These are phyloP conservation scores for Aurantiochytrium sp. DNA, from an alignment of 108 stramenopile genomes.

Conservation along the genomic window DNA sequence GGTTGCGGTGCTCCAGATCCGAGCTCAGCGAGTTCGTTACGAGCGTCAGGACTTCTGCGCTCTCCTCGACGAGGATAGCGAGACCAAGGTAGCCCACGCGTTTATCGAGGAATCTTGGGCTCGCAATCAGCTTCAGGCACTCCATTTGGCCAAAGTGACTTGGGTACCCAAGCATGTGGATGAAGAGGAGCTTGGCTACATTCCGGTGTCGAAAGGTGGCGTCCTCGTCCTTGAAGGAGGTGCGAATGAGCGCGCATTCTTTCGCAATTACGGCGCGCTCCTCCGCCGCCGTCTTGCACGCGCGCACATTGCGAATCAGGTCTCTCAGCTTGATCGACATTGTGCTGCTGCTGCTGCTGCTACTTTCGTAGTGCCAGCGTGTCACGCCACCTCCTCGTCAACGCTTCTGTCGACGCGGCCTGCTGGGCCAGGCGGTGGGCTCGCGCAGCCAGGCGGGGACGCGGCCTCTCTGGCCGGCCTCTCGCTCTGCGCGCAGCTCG, in stretches of 20 bases:
- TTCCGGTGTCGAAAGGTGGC: conserved; percentile 80
- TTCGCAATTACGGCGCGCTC: conserved; percentile 97
- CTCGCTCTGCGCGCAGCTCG: too few species aligned
- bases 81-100: conserved; percentile 72
- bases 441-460: too few species aligned
- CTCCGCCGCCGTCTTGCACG: conserved; percentile 97
- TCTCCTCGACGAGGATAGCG: conserved; percentile 77
- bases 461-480: too few species aligned
- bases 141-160: conserved; percentile 99
- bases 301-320: conserved; percentile 94
- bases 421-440: too few species aligned
- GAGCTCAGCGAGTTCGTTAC: conserved; percentile 36
- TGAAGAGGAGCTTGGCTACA: conserved; percentile 97
- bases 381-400: too few species aligned
- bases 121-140: conserved; percentile 96
- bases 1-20: conserved; percentile 42
- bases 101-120: conserved; percentile 91
- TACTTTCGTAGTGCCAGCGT: too few species aligned
- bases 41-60: conserved; percentile 96
- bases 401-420: too few species aligned
- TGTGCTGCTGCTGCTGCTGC: neutral
- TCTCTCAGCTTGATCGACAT: conserved; percentile 96
- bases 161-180: conserved; percentile 98
- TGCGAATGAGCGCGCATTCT: conserved; percentile 96
- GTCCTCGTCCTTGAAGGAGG: conserved; percentile 94